Base-by-base conservation (phyloP, 2,329 filamentous ascomycete species). In the Arachnomyces sp. region DNA sequence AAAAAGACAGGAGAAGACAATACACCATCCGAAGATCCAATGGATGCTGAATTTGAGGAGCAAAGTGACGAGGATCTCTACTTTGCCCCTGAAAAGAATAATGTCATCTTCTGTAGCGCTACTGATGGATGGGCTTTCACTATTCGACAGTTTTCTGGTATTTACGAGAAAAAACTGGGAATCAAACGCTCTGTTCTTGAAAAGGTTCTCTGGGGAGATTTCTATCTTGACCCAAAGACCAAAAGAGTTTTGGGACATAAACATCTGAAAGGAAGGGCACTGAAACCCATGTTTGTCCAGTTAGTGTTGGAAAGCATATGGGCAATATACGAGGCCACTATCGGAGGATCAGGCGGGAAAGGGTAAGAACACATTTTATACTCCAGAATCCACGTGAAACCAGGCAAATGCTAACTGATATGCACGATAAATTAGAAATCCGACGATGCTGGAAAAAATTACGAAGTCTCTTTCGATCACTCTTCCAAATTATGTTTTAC, bases 41-140 rank as follows among this genome's bases (percentile, higher is more conserved):
- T 25, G 9, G 69, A 65, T 2, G 71, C 66, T 31, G 75, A 78
- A 34, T 98, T 87, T 52, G 82, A 95, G 60, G 92, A 96, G 60
- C 80, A 81, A 52, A 89, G 95, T 55, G 92, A 98, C 55, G 89
- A 96, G 60, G 89, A 95, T 60, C 81, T 98, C 17, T 98, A 98
- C 62, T 98, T 98, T 65, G 87, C 92, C 1, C 92, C 92, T 0
- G 92, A 98, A 59, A 94, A 90, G 65, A 95, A 95, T 63, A 98
- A 98, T 57, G 92, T 98, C 61, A 96, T 98, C 48, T 98, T 98
- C 62, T 88, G 87, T 68, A 96, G 90, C 60, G 92, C 92, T 44
- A 84, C 95, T 42, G 92, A 98, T 58, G 92, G 92, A n/a, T 98
- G 92, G 92, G 92, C 92, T 2, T 98, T 98, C 55, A 98, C 92